Base-by-base conservation (phyloP, 1,284 basidiomycete genomes). In the Porogramme epimiltina region DNA sequence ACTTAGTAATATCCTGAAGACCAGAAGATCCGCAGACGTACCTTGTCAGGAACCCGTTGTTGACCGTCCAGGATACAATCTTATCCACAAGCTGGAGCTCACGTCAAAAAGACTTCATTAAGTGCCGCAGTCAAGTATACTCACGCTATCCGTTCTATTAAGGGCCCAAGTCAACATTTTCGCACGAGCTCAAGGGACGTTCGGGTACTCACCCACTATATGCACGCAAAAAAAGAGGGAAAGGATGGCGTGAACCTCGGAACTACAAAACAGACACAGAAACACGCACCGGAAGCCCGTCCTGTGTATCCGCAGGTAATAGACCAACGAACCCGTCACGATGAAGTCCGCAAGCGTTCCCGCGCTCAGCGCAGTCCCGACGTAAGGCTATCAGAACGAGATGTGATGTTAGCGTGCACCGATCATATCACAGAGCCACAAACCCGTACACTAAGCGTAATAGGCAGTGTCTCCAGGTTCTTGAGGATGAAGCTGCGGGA, bases 401-500 rank as follows among this genome's bases (percentile, higher is more conserved):
- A 16, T 16, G 41, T 15, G 3, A 23, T 2, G 9, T 13, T 6
- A 3, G 19, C 22, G 22, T 42, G 15, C 5, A 26, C 20, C 9
- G n/a, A 20, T 13, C 10, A 26, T 42, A 16, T 31, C 6, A 31
- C 13, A 20, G 22, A 10, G 23, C n/a, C n/a, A n/a, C n/a, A n/a
- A n/a, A n/a, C n/a, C n/a, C 39, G 39, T 23, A 41, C 34, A 13
- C 34, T 26, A 9, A 45, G 33, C 20, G 33, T 45, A 20, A 13
- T 15, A 1, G 44, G 23, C 9, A 46, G 36, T 1, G n/a, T 25
- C 23, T 26, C n/a, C 2, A 42, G 26, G 9, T 41, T 34, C 28
- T 51, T 45, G 42, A 51, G 37, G 20, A 40, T 13, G 43, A 45
- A 51, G 26, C 49, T 51, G 28, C 22, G 28, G 36, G 33, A 8